Conservation (phyloP, 2,329 filamentous ascomycete species). For the Lasiodiplodia citricola region DNA sequence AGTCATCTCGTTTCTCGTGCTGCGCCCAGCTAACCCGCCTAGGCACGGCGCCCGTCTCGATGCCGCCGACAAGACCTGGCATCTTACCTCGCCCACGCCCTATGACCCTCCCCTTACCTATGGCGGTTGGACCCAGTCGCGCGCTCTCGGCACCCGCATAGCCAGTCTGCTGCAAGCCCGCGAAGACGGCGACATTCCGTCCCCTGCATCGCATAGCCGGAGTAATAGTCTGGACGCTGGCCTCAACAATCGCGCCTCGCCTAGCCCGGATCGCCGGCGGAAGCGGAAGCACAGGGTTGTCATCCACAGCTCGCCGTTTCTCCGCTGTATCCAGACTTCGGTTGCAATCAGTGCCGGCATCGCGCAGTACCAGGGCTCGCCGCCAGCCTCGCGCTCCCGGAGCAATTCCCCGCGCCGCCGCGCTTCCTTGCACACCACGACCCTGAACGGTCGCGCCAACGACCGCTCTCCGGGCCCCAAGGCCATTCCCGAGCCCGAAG, state of each 20-base stretch:
- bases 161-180: slow-evolving; percentile 67
- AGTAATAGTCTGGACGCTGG: slow-evolving; percentile 30
- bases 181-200: slow-evolving; percentile 50
- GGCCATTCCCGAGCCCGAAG: slow-evolving; percentile 43
- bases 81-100: slow-evolving; percentile 87
- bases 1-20: background rate
- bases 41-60: slow-evolving; percentile 94
- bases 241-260: background rate
- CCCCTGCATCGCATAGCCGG: slow-evolving; percentile 38
- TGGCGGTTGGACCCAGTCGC: slow-evolving; percentile 87
- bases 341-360: slow-evolving; percentile 87
- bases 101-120: slow-evolving; percentile 97
- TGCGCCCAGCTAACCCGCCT: slow-evolving; percentile 24
- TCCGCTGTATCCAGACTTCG: slow-evolving; percentile 91
- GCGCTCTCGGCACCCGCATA: slow-evolving; percentile 81
- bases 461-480: slow-evolving; percentile 35
- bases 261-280: slow-evolving; percentile 33
- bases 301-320: slow-evolving; percentile 91
- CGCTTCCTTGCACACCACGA: slow-evolving; percentile 14
- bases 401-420: slow-evolving; percentile 29
- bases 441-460: slow-evolving; percentile 25
- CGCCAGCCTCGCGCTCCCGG: slow-evolving; percentile 37
- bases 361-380: slow-evolving; percentile 62
- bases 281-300: slow-evolving; percentile 76
- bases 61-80: slow-evolving; percentile 93